Evolutionary conservation across 805 yeast species (phyloP).

Genomic region (Saccharomycopsis selenospora): DNA sequence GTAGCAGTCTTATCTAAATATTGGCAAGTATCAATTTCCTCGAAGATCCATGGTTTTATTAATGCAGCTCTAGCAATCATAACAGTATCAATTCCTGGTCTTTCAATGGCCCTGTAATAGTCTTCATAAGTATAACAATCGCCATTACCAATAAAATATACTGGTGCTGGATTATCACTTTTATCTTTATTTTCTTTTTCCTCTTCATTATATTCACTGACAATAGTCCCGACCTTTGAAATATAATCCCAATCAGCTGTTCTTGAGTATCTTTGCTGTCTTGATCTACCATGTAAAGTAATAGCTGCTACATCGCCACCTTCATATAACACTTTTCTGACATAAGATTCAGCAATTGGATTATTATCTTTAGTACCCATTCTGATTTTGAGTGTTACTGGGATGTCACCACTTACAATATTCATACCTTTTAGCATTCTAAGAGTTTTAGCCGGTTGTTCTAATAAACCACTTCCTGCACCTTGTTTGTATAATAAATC

Average conservation of each 20-base stretch:
- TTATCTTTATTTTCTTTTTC: constrained; percentile 54
- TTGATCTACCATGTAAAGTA: constrained; percentile 91
- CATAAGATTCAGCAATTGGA: constrained; percentile 79
- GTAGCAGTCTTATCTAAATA: constrained; percentile 84
- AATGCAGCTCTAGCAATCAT: constrained; percentile 98
- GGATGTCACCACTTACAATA: constrained; percentile 80
- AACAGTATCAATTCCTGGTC: constrained; percentile 75
- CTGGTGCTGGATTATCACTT: constrained; percentile 39
- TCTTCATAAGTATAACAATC: constrained; percentile 83
- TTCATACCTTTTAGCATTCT: constrained; percentile 84
- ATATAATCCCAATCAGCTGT: constrained; percentile 93
- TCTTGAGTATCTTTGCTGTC: constrained; percentile 90
- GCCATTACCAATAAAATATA: constrained; percentile 91
- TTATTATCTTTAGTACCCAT: constrained; percentile 82
- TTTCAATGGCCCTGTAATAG: constrained; percentile 65
- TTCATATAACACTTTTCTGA: constrained; percentile 61
- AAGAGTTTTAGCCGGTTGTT: constrained; percentile 73
- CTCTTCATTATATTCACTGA: constrained; percentile 48
- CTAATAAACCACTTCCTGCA: constrained; percentile 90
- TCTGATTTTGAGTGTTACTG: constrained; percentile 86
- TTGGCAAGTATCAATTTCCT: constrained; percentile 86
- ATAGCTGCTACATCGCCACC: constrained; percentile 76
- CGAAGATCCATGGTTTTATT: constrained; percentile 98
- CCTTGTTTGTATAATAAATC: constrained; percentile 92
- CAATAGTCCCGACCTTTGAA: constrained; percentile 59